Evolutionary conservation across 2,329 filamentous ascomycete species (phyloP), one percentile per base, ranked within the genome.

Genomic region (Calonectria naviculata): DNA sequence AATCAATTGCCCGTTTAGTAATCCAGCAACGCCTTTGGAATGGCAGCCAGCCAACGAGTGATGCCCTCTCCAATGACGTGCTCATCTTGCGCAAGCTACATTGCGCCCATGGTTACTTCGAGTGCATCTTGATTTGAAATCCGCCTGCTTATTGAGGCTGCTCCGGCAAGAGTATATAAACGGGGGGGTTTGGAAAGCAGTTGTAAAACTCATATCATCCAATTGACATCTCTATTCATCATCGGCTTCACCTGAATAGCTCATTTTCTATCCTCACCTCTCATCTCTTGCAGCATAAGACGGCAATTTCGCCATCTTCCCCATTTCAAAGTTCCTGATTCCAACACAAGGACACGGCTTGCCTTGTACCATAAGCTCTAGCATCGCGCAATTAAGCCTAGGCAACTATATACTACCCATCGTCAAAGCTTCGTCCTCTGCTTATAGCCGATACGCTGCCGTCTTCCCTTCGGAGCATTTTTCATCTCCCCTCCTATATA

Each of bases 71-170:
- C 17, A 49, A 79, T 79, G 72, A 73, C 76, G 77, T 79, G 78
- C 78, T 79, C 74, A 72, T 31, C 31, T 46, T 56, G 46, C 28
- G 68, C 71, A 61, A 31, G 66, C 70, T 74, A 75, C 69, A 76
- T 65, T 47, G 49, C 71, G 73, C 61, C 61, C 62, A 72, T 72
- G 68, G 60, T 71, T 69, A 68, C 73, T 73, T 56, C 44, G 26
- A 61, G 44, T 60, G 47, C 65, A 41, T 26, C 41, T 63, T 80
- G 78, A 78, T 80, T 80, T 80, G 73, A 80, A 80, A 80, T 79
- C 76, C 71, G 72, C n/a, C 10, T 62, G 38, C 38, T 28, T 56
- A 62, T 67, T 65, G 41, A 38, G 56, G 19, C 29, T 65, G 68
- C 56, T 62, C 29, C 24, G 60, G 54, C 21, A 28, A 26, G 54